Evolutionary conservation across 2,329 filamentous ascomycete genomes (phyloP).

Genomic region (Microdochium bolleyi): DNA sequence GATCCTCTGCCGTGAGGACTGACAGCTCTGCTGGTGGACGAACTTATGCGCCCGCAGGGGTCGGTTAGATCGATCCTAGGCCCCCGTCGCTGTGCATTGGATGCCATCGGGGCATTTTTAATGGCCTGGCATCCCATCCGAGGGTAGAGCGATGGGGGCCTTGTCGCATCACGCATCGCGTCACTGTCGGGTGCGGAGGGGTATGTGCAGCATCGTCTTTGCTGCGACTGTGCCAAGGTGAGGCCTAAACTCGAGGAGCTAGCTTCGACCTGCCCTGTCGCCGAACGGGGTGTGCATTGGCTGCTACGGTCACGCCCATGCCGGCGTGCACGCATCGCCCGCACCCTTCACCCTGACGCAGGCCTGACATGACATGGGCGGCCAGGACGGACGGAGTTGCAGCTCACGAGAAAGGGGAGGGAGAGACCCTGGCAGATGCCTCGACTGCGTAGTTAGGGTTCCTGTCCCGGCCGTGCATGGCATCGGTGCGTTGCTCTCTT

Average conservation of each 20-base stretch:
- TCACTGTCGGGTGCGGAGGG: not conserved
- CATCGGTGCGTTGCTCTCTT: no score
- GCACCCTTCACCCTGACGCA: not conserved
- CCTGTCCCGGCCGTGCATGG: not conserved
- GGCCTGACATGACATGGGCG: not conserved
- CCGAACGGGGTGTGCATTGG: no score
- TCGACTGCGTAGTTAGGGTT: not conserved
- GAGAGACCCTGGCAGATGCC: not conserved
- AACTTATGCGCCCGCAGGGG: not conserved
- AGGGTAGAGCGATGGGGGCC: not conserved
- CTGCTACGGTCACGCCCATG: no score
- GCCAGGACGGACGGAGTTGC: not conserved
- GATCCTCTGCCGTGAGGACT: not conserved
- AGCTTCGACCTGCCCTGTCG: no score
- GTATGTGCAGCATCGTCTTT: not conserved
- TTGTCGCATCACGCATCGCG: not conserved
- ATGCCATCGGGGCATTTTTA: not conserved
- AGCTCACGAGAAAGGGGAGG: not conserved
- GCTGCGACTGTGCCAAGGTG: no score
- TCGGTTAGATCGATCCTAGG: not conserved
- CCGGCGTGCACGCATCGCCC: not conserved
- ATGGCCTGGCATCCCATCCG: not conserved
- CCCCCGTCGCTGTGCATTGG: not conserved
- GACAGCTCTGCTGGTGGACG: not conserved
- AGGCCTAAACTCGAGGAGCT: no score